A percentile compares a stretch with the other conserved stretches of the same genome.
Evolutionary conservation across 2,329 filamentous ascomycete genomes (phyloP).

Genomic region (Sporothrix dimorphospora): DNA sequence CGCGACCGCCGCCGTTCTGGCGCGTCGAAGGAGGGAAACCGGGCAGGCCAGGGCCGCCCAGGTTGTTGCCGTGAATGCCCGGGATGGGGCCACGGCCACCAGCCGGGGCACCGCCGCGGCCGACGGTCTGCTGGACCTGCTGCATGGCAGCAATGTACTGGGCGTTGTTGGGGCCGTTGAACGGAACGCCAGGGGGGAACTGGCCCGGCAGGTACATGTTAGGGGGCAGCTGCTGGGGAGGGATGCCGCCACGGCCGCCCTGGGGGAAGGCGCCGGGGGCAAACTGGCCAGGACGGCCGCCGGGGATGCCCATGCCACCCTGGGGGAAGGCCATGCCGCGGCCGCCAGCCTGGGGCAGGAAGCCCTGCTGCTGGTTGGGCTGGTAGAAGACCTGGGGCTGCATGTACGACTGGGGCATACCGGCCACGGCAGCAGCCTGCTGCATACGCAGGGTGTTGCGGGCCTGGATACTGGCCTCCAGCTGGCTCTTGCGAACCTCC

Average conservation of each 20-base stretch:
- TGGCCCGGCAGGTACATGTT: conserved; percentile 84
- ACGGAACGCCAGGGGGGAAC: conserved; percentile 73
- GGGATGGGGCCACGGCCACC: conserved; percentile 75
- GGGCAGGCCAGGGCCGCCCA: conserved; percentile 60
- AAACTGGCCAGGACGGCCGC: conserved; percentile 84
- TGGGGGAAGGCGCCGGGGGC: conserved; percentile 77
- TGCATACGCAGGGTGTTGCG: conserved; percentile 98
- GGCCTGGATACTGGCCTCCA: conserved; percentile 98
- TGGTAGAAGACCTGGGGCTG: conserved; percentile 91
- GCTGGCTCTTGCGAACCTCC: conserved; percentile 98
- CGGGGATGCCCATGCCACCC: conserved; percentile 66
- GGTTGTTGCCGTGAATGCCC: conserved; percentile 56
- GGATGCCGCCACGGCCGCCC: conserved; percentile 81
- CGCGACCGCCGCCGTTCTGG: conserved; percentile 48
- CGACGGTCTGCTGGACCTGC: conserved; percentile 68
- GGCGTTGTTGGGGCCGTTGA: conserved; percentile 77
- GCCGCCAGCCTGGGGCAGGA: conserved; percentile 61
- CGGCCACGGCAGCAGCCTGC: conserved; percentile 88
- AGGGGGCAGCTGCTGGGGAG: conserved; percentile 82
- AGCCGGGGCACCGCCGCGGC: conserved; percentile 64
- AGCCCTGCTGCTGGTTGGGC: conserved; percentile 75
- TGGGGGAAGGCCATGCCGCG: conserved; percentile 70
- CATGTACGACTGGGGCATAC: conserved; percentile 87
- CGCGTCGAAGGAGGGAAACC: conserved; percentile 62
- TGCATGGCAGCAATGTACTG: conserved; percentile 82